Evolutionary conservation across 352 stramenopile species (phyloP).

Genomic region (Globisporangium uncinulatum): DNA sequence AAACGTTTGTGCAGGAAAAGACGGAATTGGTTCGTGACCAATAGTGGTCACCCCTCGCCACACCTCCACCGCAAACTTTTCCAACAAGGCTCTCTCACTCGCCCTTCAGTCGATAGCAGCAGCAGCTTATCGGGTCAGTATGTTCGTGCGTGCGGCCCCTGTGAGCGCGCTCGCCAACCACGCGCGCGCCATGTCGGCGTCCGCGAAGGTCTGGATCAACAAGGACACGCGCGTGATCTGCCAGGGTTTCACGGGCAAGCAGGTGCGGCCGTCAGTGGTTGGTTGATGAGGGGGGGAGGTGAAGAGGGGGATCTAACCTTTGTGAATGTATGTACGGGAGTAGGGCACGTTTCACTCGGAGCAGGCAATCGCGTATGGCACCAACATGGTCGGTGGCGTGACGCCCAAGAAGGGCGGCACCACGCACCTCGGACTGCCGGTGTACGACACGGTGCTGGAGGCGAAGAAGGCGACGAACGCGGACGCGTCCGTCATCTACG

Average conservation of each 20-base stretch:
- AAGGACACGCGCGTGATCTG: constrained; percentile 99
- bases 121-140: constrained; percentile 14
- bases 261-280: constrained; percentile 52
- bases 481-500: constrained; percentile 99
- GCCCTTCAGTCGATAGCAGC: neutral
- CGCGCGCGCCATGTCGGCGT: constrained; percentile 88
- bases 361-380: constrained; percentile 99
- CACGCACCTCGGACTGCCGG: constrained; percentile 96
- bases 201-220: constrained; percentile 99
- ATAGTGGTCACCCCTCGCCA: too few relatives aligned
- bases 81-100: neutral
- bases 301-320: neutral
- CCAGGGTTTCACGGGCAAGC: constrained; percentile 99
- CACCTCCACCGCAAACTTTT: neutral
- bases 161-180: constrained; percentile 38
- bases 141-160: constrained; percentile 52
- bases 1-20: too few relatives aligned
- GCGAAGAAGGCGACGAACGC: constrained; percentile 84
- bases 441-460: constrained; percentile 96
- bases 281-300: neutral
- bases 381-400: constrained; percentile 98
- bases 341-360: constrained; percentile 98
- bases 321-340: neutral
- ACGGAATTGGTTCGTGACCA: too few relatives aligned
- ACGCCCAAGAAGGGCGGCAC: constrained; percentile 98